Evolutionary conservation across 176 grass and related monocot species (phyloP).

Genomic region (Chrysopogon serrulatus): DNA sequence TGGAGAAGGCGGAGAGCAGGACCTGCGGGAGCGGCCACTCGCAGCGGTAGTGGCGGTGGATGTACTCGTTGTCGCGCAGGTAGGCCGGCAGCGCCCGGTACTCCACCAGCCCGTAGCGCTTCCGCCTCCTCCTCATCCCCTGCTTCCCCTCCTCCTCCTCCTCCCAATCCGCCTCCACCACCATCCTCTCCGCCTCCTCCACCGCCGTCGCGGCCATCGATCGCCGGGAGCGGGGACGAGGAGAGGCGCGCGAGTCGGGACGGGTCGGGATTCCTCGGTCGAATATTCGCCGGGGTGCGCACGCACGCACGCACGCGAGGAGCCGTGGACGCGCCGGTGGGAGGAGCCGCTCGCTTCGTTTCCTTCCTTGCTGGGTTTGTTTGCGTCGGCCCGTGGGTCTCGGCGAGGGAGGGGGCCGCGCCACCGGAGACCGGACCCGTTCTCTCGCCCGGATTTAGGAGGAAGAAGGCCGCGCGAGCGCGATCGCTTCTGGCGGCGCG

Average conservation of each 20-base stretch:
- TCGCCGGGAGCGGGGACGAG: not conserved
- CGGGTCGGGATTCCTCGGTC: not conserved
- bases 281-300: slow-evolving; percentile 23
- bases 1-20: slow-evolving; percentile 76
- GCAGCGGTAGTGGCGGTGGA: slow-evolving; percentile 70
- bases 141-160: not conserved
- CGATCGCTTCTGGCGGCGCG: not conserved
- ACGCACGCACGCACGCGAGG: not conserved
- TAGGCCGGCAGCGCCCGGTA: slow-evolving; percentile 70
- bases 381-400: slow-evolving; percentile 30
- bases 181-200: not conserved
- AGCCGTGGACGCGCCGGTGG: not conserved
- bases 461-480: not conserved
- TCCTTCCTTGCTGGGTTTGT: not conserved
- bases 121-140: slow-evolving; percentile 17
- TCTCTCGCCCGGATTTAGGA: not conserved
- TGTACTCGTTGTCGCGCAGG: slow-evolving; percentile 93
- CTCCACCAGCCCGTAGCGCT: slow-evolving; percentile 64
- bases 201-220: not conserved
- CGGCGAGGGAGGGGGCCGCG: slow-evolving; percentile 20
- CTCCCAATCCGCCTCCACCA: not conserved
- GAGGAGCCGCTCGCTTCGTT: not conserved
- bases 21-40: slow-evolving; percentile 91
- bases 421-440: not conserved
- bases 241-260: not conserved